Percentiles rank a stretch among this genome's conserved stretches.
These are phyloP conservation scores for Sporothrix protearum DNA, from an alignment of 2,329 filamentous ascomycete species.

Conservation along the genomic window DNA sequence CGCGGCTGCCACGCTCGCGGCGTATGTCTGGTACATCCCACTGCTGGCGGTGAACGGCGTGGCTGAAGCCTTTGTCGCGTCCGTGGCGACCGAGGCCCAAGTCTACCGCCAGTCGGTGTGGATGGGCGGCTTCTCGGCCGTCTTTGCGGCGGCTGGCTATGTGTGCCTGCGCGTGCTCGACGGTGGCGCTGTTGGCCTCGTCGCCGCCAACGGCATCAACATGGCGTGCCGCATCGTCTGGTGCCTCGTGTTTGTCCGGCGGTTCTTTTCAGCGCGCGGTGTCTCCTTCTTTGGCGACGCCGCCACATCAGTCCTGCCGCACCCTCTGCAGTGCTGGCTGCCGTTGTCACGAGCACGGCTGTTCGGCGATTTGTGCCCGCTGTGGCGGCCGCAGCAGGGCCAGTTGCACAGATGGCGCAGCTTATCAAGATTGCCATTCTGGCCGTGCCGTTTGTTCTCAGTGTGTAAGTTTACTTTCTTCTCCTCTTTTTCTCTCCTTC, in stretches of 20 bases:
- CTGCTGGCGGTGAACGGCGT: slow-evolving; percentile 89
- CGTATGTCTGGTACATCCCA: slow-evolving; percentile 90
- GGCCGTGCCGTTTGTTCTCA: slow-evolving; percentile 50
- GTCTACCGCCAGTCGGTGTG: slow-evolving; percentile 73
- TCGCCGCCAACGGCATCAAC: slow-evolving; percentile 84
- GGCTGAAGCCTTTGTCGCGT: slow-evolving; percentile 86
- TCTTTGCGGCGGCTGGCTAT: slow-evolving; percentile 72
- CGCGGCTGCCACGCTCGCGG: slow-evolving; percentile 56
- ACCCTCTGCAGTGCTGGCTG: slow-evolving; percentile 42
- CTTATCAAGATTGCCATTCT: slow-evolving; percentile 49
- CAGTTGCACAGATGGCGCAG: slow-evolving; percentile 37
- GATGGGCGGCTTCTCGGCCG: slow-evolving; percentile 78
- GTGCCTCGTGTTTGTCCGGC: slow-evolving; percentile 68
- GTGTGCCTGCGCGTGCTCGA: slow-evolving; percentile 66
- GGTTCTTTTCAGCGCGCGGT: slow-evolving; percentile 55
- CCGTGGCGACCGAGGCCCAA: slow-evolving; percentile 71
- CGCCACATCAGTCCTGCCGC: slow-evolving; percentile 44
- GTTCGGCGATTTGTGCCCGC: slow-evolving; percentile 35
- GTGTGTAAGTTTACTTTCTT: slow-evolving; percentile 56
- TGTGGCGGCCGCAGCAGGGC: slow-evolving; percentile 34
- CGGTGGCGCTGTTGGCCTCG: slow-evolving; percentile 74
- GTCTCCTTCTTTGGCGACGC: slow-evolving; percentile 38
- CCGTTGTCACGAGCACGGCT: slow-evolving; percentile 43
- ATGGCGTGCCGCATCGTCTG: slow-evolving; percentile 82
- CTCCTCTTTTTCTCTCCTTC: too few species aligned